These are phyloP conservation scores for Trichosporon faecale DNA, from an alignment of 1,284 basidiomycete genomes.

Conservation along the genomic window DNA sequence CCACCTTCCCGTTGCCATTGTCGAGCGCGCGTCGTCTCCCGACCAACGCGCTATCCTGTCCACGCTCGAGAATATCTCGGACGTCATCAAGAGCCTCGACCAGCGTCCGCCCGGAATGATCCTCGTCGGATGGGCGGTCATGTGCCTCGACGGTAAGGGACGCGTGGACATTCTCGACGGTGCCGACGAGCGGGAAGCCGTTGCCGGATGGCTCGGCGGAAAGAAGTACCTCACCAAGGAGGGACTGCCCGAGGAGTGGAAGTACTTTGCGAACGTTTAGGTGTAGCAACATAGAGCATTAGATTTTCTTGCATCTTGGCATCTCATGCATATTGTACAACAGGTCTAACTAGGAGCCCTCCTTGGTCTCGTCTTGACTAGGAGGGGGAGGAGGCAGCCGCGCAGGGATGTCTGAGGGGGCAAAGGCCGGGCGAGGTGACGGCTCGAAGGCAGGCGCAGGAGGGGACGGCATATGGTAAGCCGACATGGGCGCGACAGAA, in stretches of 20 bases:
- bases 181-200: constrained; percentile 41
- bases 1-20: constrained; percentile 80
- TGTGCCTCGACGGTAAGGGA: constrained; percentile 57
- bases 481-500: neutral
- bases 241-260: constrained; percentile 32
- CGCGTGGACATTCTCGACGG: constrained; percentile 57
- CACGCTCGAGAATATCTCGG: constrained; percentile 69
- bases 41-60: constrained; percentile 84
- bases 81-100: constrained; percentile 72
- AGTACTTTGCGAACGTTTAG: constrained; percentile 15
- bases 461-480: neutral
- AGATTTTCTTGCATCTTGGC: neutral
- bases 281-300: neutral
- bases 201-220: constrained; percentile 43
- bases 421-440: neutral
- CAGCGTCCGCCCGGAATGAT: constrained; percentile 96
- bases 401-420: neutral
- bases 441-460: neutral
- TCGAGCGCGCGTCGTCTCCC: constrained; percentile 86
- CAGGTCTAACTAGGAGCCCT: neutral
- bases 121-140: constrained; percentile 79
- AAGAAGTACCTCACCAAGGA: constrained; percentile 40
- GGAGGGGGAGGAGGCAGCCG: neutral
- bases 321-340: constrained; percentile 10
- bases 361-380: neutral